Conservation (phyloP, 2,329 filamentous ascomycete genomes). For the Pseudocercospora ulei region DNA sequence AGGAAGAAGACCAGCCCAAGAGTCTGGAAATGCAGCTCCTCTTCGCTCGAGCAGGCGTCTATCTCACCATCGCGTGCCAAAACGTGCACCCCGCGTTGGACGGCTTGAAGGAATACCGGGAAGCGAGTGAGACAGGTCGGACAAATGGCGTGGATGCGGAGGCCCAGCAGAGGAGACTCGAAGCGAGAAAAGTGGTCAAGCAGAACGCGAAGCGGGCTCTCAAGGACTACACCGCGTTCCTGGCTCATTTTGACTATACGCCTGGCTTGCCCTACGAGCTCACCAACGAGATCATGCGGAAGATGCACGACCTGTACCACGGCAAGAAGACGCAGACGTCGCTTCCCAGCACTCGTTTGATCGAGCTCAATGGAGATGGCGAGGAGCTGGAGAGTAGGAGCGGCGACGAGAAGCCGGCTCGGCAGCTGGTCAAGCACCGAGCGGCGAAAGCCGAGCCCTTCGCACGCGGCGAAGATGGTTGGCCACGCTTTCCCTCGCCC, state of each 20-base stretch:
- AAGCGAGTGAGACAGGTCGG: constrained; percentile 28
- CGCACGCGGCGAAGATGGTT: constrained; percentile 34
- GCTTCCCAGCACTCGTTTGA: constrained; percentile 27
- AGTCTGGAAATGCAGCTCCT: constrained; percentile 65
- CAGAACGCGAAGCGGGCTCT: constrained; percentile 65
- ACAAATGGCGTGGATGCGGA: constrained; percentile 42
- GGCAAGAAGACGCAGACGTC: constrained; percentile 32
- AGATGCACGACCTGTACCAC: constrained; percentile 50
- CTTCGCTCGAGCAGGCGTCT: constrained; percentile 64
- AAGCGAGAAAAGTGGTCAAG: constrained; percentile 60
- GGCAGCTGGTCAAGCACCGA: constrained; percentile 41
- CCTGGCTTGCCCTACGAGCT: constrained; percentile 55
- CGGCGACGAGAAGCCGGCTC: constrained; percentile 24
- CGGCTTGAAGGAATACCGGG: constrained; percentile 36
- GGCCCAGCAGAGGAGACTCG: constrained; percentile 43
- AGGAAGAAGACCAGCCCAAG: constrained; percentile 59
- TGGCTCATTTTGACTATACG: constrained; percentile 69
- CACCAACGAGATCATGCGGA: constrained; percentile 49
- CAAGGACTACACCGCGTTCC: constrained; percentile 62
- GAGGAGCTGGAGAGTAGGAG: constrained; percentile 19
- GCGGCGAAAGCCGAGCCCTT: constrained; percentile 29
- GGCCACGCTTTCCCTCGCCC: constrained; percentile 43
- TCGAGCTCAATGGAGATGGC: constrained; percentile 26
- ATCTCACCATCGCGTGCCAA: constrained; percentile 61
- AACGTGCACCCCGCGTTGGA: constrained; percentile 52